Evolutionary conservation across 2,329 filamentous ascomycete species (phyloP).

Genomic region (Aplosporella prunicola): DNA sequence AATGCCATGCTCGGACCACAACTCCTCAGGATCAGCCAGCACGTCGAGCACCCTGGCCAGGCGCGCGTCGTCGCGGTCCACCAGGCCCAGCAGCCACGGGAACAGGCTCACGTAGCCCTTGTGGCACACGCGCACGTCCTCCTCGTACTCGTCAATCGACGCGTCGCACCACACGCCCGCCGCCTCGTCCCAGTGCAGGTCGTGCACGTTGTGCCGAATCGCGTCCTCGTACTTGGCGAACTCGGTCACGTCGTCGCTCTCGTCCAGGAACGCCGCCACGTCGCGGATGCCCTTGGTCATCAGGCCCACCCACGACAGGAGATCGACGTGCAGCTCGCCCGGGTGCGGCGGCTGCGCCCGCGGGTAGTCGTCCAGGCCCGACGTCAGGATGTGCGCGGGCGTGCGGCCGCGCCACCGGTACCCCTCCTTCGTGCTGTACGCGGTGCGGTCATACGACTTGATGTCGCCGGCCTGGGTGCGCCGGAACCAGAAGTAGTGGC

Average conservation of each 20-base stretch:
- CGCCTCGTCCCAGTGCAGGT: slow-evolving; percentile 83
- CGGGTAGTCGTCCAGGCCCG: slow-evolving; percentile 92
- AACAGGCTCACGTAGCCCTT: slow-evolving; percentile 93
- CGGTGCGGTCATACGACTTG: slow-evolving; percentile 81
- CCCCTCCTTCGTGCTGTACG: slow-evolving; percentile 79
- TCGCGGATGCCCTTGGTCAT: slow-evolving; percentile 80
- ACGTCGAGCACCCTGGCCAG: slow-evolving; percentile 68
- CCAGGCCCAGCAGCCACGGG: slow-evolving; percentile 77
- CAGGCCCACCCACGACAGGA: slow-evolving; percentile 96
- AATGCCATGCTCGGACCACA: slow-evolving; percentile 88
- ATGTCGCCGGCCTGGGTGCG: slow-evolving; percentile 85
- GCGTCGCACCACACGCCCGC: slow-evolving; percentile 85
- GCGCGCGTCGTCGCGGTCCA: slow-evolving; percentile 63
- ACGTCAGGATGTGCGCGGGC: slow-evolving; percentile 77
- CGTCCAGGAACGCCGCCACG: slow-evolving; percentile 66
- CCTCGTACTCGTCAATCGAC: slow-evolving; percentile 90
- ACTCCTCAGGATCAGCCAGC: slow-evolving; percentile 67
- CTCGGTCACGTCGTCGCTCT: slow-evolving; percentile 64
- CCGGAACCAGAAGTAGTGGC: slow-evolving; percentile 91
- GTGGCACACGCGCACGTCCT: slow-evolving; percentile 82
- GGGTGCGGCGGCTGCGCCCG: slow-evolving; percentile 88
- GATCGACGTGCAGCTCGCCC: slow-evolving; percentile 87
- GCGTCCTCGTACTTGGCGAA: slow-evolving; percentile 64
- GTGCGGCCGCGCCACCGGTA: slow-evolving; percentile 94
- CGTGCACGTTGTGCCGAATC: slow-evolving; percentile 77